A percentile compares a stretch with the other conserved stretches of the same genome.
These are phyloP conservation scores for Ceratobasidium sp. DNA, from an alignment of 1,284 basidiomycete genomes.

Conservation along the genomic window DNA sequence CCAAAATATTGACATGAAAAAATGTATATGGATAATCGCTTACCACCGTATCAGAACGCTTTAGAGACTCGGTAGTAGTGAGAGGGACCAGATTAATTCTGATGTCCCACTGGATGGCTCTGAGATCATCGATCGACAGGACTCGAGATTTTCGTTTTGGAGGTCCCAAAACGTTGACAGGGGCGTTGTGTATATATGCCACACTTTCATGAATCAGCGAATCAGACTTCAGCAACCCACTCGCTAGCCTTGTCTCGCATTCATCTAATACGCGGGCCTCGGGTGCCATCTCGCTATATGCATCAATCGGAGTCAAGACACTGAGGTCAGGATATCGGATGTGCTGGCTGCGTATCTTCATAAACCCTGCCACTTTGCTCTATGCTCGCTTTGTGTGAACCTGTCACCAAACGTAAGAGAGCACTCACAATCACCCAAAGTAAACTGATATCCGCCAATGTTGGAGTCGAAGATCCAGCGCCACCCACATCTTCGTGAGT, in stretches of 20 bases:
- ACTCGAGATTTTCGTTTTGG: background rate
- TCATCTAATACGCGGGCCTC: constrained; percentile 3
- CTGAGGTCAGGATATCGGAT: constrained; percentile 12
- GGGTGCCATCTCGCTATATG: constrained; percentile 1
- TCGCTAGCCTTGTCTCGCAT: constrained; percentile 13
- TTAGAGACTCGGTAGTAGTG: constrained; percentile 12
- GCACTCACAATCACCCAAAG: constrained; percentile 25
- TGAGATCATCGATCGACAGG: constrained; percentile 2
- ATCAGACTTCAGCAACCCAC: background rate
- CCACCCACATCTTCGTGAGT: constrained; percentile 40
- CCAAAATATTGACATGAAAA: background rate
- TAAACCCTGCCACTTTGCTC: background rate
- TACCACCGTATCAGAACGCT: background rate
- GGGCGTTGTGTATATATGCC: background rate
- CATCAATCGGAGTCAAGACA: background rate
- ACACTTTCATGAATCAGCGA: constrained; percentile 31
- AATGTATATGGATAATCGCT: background rate
- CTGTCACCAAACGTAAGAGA: background rate
- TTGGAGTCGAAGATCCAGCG: background rate
- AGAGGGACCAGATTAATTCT: background rate
- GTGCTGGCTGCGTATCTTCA: background rate
- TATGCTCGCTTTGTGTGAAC: background rate
- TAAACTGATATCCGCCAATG: background rate
- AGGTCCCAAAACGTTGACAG: background rate
- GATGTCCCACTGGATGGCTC: constrained; percentile 22